A percentile compares a stretch with the other conserved stretches of the same genome.
Evolutionary conservation across 352 stramenopile species (phyloP).

Genomic region (Phytophthora fragariaefolia): DNA sequence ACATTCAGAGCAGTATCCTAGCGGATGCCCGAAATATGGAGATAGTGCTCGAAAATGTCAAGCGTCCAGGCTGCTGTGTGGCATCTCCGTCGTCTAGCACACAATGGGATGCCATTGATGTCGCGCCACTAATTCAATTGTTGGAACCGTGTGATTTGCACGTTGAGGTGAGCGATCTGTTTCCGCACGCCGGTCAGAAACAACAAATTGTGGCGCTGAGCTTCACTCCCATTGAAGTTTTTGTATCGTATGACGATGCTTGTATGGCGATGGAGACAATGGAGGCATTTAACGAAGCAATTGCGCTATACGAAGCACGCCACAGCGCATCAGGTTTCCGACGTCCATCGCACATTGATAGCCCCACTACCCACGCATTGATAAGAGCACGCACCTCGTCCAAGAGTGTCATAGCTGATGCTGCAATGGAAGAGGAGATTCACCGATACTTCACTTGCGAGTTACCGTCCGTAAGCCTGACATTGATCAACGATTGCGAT

Average conservation of each 20-base stretch:
- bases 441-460: conserved; percentile 85
- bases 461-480: conserved; percentile 67
- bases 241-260: conserved; percentile 81
- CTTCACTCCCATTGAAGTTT: conserved; percentile 83
- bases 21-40: conserved; percentile 71
- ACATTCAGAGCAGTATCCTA: conserved; percentile 76
- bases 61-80: conserved; percentile 69
- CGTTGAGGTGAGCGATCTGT: conserved; percentile 72
- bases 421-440: conserved; percentile 44
- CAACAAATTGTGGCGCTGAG: conserved; percentile 79
- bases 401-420: conserved; percentile 15
- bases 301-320: conserved; percentile 30
- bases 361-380: conserved; percentile 4
- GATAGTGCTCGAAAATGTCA: conserved; percentile 66
- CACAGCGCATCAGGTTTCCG: conserved; percentile 5
- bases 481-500: conserved; percentile 88
- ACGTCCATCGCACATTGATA: conserved; percentile 10
- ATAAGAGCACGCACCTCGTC: conserved; percentile 33
- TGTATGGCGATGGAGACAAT: conserved; percentile 62
- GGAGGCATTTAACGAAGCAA: conserved; percentile 44
- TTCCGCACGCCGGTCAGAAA: conserved; percentile 64
- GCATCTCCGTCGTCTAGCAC: conserved; percentile 32
- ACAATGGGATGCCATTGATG: conserved; percentile 36
- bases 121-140: conserved; percentile 67
- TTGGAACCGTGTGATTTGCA: conserved; percentile 79